phyloP scores from a whole-genome alignment of 331 rosid genomes.

The Telfairia occidentalis region DNA sequence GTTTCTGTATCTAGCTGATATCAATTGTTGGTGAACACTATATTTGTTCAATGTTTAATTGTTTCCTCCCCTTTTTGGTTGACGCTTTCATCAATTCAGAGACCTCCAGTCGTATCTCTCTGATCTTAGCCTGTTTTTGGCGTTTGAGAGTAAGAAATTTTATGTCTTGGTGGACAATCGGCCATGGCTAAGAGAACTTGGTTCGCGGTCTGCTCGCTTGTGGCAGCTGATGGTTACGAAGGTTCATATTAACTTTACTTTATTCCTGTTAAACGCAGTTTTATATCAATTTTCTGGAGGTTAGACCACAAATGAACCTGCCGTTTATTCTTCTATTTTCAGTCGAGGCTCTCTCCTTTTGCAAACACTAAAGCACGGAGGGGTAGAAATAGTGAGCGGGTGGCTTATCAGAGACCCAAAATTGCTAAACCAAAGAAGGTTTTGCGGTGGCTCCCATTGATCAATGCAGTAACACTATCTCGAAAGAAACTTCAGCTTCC shows the following conservation, averaged over 20 bases:
- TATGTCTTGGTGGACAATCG: conserved; percentile 92
- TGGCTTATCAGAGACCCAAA: conserved; percentile 29
- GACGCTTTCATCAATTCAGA: conserved; percentile 35
- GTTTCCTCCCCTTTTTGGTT: neutral
- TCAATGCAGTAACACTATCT: conserved; percentile 46
- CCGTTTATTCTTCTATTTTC: conserved; percentile 15
- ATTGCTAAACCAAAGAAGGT: conserved; percentile 31
- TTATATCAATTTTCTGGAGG: neutral
- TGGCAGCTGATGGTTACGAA: conserved; percentile 98
- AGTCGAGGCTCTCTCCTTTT: conserved; percentile 97
- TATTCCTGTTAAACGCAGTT: neutral
- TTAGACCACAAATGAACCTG: neutral
- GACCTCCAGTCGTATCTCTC: conserved; percentile 95
- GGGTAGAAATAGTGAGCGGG: conserved; percentile 36
- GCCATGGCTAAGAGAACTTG: conserved; percentile 77
- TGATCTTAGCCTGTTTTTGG: conserved; percentile 74
- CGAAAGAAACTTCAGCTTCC: conserved; percentile 69
- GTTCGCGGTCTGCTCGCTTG: conserved; percentile 61
- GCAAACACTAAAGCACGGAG: conserved; percentile 54
- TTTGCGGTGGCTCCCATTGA: conserved; percentile 51
- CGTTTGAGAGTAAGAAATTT: conserved; percentile 52
- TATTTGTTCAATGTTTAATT: neutral
- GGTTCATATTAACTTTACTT: conserved; percentile 30
- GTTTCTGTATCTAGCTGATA: neutral
- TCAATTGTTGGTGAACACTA: conserved; percentile 10